Base-by-base conservation (phyloP, 2,329 filamentous ascomycete species). In the Coniella lustricola region DNA sequence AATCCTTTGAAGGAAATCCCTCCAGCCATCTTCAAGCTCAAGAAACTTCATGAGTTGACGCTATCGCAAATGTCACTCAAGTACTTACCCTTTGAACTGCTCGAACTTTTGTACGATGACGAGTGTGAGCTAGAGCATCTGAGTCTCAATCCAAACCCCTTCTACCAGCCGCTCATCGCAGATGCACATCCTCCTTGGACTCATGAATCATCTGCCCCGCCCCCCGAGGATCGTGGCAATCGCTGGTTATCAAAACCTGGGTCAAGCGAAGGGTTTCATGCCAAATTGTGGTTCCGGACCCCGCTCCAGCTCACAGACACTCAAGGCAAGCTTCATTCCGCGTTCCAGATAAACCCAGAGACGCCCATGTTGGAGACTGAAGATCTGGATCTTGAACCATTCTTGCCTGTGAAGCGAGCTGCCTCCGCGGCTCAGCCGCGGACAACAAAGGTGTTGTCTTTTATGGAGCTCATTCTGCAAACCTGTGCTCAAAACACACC, bases 1-100 rank as follows among this genome's bases (percentile, higher is more conserved):
- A 87, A 87, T 57, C 62, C 71, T 20, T 70, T 89, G 13, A 67
- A 65, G 0, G 76, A 84, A 57, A 64, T 89, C 2, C 80, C 85
- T 1, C 68, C 79, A 0, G 69, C 72, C 3, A 79, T 88, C 42
- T 69, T 68, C 18, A 75, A 75, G 29, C 69, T 88, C 7, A 61
- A 60, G 4, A 81, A 79, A 50, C 70, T 89, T 3, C 67, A 69
- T 44, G 73, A 79, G 44, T 73, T 89, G 34, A 87, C 87, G 55
- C 57, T 89, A 8, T 77, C 81, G 1, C 76, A 83, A 46, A 88
- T 87, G 53, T 64, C 66, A 4, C 67, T 89, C 10, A 70, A 69
- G 7, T 75, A 68, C 51, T 68, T 89, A 1, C 85, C 85, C 0
- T 75, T 70, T 47, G 82, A 86, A 58, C 65, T 87, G 1, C 67